Evolutionary conservation across 345 rosid genomes (phyloP).

Genomic region (Eutrema heterophyllum): DNA sequence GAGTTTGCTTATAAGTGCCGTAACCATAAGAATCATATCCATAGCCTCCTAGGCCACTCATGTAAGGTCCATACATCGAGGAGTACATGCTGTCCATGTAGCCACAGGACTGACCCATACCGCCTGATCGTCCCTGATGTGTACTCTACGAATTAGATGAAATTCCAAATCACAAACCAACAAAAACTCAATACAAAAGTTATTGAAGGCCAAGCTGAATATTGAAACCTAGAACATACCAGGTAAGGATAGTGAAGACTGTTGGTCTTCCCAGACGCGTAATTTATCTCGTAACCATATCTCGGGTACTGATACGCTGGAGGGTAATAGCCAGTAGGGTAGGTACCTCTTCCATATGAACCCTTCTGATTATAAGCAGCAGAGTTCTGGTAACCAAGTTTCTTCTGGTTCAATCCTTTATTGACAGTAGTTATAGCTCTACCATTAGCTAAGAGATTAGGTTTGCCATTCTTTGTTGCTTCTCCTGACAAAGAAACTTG

Average conservation of each 20-base stretch:
- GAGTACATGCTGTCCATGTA: slow-evolving; percentile 51
- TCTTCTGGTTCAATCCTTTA: slow-evolving; percentile 17
- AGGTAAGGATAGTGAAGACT: slow-evolving; percentile 29
- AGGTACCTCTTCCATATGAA: slow-evolving; percentile 37
- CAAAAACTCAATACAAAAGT: not conserved
- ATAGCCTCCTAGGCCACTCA: slow-evolving; percentile 33
- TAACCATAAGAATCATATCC: slow-evolving; percentile 51
- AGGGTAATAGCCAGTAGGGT: slow-evolving; percentile 30
- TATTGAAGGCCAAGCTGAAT: not conserved
- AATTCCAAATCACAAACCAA: not conserved
- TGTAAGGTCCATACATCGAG: slow-evolving; percentile 50
- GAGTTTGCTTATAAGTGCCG: slow-evolving; percentile 51
- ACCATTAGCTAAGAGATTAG: not conserved
- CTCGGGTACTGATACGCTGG: slow-evolving; percentile 47
- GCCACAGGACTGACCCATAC: slow-evolving; percentile 42
- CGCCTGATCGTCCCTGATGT: slow-evolving; percentile 41
- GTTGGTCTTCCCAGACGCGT: slow-evolving; percentile 48
- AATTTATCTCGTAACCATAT: slow-evolving; percentile 43
- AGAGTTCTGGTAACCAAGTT: slow-evolving; percentile 39
- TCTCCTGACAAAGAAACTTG: not conserved
- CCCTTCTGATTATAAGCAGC: slow-evolving; percentile 36
- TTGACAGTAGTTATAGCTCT: not conserved
- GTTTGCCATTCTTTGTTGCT: not conserved
- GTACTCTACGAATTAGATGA: slow-evolving; percentile 25
- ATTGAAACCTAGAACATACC: slow-evolving; percentile 30